Evolutionary conservation across 345 rosid genomes (phyloP).

Genomic region (Passiflora organensis): DNA sequence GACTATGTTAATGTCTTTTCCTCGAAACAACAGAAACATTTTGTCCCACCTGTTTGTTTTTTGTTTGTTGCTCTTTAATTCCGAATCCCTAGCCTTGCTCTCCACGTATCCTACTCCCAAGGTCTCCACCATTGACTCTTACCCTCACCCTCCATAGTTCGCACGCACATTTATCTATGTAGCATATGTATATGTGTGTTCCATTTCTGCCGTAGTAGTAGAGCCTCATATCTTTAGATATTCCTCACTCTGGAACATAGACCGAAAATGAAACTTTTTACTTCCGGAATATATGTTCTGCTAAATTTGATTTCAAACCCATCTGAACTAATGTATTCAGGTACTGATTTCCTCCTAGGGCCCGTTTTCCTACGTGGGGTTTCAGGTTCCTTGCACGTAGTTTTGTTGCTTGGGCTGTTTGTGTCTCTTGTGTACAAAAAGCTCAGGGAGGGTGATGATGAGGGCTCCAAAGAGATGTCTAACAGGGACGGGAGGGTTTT

Average conservation of each 20-base stretch:
- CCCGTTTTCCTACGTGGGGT: constrained; percentile 37
- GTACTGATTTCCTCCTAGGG: constrained; percentile 28
- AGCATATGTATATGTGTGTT: no score
- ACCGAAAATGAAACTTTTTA: constrained; percentile 29
- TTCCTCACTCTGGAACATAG: no score
- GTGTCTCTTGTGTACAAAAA: constrained; percentile 33
- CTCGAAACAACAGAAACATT: no score
- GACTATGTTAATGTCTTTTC: no score
- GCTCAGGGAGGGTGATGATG: constrained; percentile 21
- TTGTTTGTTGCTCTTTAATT: no score
- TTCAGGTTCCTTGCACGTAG: constrained; percentile 35
- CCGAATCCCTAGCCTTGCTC: constrained; percentile 23
- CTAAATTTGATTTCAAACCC: constrained; percentile 23
- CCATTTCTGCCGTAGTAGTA: no score
- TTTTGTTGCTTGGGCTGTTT: constrained; percentile 36
- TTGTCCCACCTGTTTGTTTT: no score
- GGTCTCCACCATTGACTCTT: constrained; percentile 11
- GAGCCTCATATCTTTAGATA: no score
- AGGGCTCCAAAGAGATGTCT: constrained; percentile 21
- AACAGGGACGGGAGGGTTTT: constrained; percentile 7
- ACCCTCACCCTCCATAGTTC: background rate
- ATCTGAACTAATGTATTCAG: constrained; percentile 24
- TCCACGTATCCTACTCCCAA: constrained; percentile 18
- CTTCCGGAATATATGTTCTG: constrained; percentile 15
- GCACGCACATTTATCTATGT: no score